A percentile compares a stretch with the other conserved stretches of the same genome.
Conservation (phyloP, 257 asterid species). For the Gentiana macrophylla region DNA sequence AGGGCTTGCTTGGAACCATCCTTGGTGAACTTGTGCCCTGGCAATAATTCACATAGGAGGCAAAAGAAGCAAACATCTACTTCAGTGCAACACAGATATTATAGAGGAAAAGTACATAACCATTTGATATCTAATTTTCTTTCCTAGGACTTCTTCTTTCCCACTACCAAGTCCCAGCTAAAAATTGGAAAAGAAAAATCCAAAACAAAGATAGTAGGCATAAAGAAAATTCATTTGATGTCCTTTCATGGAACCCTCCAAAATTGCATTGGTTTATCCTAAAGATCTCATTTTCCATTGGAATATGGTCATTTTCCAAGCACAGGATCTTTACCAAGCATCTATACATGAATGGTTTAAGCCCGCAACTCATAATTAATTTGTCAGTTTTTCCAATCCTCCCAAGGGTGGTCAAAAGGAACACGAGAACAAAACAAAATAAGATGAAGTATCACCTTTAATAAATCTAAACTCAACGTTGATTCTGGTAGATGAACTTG, state of each 20-base stretch:
- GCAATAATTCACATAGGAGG: slow-evolving; percentile 5
- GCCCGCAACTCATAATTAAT: background rate
- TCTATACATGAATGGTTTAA: background rate
- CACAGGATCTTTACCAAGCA: background rate
- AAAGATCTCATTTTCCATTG: too few relatives aligned
- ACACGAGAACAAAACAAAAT: slow-evolving; percentile 1
- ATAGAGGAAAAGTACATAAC: background rate
- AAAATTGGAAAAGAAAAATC: background rate
- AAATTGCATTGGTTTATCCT: background rate
- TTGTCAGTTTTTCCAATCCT: background rate
- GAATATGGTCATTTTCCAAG: too few relatives aligned
- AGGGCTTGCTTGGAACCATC: slow-evolving; percentile 70
- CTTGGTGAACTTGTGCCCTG: slow-evolving; percentile 77
- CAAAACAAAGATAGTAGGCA: background rate
- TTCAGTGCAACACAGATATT: slow-evolving; percentile 4
- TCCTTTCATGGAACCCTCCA: background rate
- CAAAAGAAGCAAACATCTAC: slow-evolving; percentile 3
- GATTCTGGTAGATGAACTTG: slow-evolving; percentile 50
- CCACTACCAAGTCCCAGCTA: too few relatives aligned
- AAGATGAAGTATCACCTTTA: slow-evolving; percentile 39
- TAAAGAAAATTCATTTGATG: background rate
- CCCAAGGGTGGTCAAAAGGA: background rate
- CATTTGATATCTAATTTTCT: background rate
- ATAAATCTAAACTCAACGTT: slow-evolving; percentile 71
- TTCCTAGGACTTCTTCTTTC: background rate